Conservation (phyloP, 352 stramenopile genomes). For the Pythium phragmiticola region DNA sequence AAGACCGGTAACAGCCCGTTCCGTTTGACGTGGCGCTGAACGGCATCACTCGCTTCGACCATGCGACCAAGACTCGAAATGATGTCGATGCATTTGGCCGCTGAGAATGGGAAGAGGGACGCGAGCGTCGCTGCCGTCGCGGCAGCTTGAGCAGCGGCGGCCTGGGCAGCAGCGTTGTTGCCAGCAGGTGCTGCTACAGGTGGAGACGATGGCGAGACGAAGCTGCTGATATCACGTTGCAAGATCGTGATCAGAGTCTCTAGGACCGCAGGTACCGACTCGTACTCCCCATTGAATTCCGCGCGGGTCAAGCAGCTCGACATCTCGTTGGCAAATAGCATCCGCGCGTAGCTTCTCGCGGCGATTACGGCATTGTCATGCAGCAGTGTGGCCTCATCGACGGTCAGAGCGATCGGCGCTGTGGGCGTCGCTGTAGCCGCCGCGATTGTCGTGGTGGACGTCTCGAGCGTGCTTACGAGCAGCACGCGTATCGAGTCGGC, state of each 20-base stretch:
- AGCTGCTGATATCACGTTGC: conserved; percentile 35
- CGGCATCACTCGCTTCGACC: conserved; percentile 38
- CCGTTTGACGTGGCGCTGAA: conserved; percentile 38
- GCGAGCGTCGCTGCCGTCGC: conserved; percentile 24
- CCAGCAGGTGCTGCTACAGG: conserved; percentile 6
- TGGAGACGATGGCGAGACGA: conserved; percentile 14
- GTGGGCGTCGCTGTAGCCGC: conserved; percentile 14
- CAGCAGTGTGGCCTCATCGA: conserved; percentile 33
- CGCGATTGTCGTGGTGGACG: conserved; percentile 17
- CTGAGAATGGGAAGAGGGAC: conserved; percentile 34
- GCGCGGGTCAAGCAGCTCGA: conserved; percentile 2
- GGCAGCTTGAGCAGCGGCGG: conserved; percentile 26
- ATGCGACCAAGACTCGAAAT: conserved; percentile 54
- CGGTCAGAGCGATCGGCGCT: conserved; percentile 25
- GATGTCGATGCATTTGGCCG: conserved; percentile 30
- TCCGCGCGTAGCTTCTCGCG: conserved; percentile 38
- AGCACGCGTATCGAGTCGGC: neutral
- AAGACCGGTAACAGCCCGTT: conserved; percentile 38
- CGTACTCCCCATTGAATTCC: conserved; percentile 6
- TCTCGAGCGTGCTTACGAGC: conserved; percentile 10
- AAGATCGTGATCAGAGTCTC: conserved; percentile 42
- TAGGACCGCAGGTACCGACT: conserved; percentile 25
- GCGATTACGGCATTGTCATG: conserved; percentile 32
- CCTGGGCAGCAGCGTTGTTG: conserved; percentile 18
- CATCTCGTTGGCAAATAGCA: conserved; percentile 36